Evolutionary conservation across 2,329 filamentous ascomycete species (phyloP), one percentile per base, ranked within the genome.

Genomic region (Myotisia sp.): DNA sequence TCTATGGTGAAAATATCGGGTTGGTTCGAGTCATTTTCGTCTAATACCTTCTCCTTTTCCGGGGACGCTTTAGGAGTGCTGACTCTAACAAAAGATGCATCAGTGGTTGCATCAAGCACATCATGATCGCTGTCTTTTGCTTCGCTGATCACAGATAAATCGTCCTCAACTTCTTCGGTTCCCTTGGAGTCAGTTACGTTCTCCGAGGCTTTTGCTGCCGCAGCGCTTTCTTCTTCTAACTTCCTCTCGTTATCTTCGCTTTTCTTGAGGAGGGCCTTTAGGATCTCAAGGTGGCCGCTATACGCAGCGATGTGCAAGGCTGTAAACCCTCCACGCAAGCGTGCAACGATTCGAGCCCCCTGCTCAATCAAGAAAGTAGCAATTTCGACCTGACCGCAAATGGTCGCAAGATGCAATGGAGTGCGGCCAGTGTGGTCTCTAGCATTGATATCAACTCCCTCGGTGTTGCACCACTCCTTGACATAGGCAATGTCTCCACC

Each of bases 241-340:
- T 37, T 37, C 17, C 31, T 34, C 32, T 85, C 76, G 40, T 90
- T 90, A 19, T 69, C 66, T 37, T 72, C 69, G 18, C 42, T 44
- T 29, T 43, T 40, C 22, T 28, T 29, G 8, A 92, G 69, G 8
- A 92, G 60, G 5, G 76, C 71, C 41, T 68, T 75, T 43, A 90
- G 67, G 42, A 90, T 86, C 12, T 76, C 71, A 1, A 60, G 50
- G 42, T 74, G 60, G 0, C 84, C 84, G 14, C 77, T 68, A 28
- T 74, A 68, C 12, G 81, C 79, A 12, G 83, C 83, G 19, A 92
- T 62, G 53, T 92, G 84, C n/a, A 92, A 64, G 6, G 83, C 79
- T 2, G 82, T 92, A 44, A 73, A 71, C 3, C 84, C 84, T 52
- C 90, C 84, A 0, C 79, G 79, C 24, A 92, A 53, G 32, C 84